Percentiles rank a stretch among this genome's conserved stretches.
Conservation (phyloP, 345 rosid genomes). For the Gossypium arboreum region DNA sequence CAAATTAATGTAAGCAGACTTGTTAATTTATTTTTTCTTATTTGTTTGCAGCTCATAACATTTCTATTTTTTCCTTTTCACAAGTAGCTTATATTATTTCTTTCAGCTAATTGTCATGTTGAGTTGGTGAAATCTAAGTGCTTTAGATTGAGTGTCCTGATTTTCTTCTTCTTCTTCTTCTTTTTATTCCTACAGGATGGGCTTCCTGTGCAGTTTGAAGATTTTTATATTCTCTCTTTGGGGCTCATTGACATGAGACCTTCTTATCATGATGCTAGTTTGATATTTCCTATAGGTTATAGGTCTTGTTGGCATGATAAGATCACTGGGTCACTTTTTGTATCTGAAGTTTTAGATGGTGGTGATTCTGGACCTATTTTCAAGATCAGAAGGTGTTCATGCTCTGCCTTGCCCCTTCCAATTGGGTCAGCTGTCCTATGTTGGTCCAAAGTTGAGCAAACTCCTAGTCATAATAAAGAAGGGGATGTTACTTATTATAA, state of each 20-base stretch:
- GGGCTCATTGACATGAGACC: slow-evolving; percentile 77
- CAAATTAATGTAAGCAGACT: slow-evolving; percentile 48
- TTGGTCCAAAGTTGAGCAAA: slow-evolving; percentile 31
- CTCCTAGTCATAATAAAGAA: slow-evolving; percentile 32
- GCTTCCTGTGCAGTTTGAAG: slow-evolving; percentile 86
- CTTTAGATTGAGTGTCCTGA: background rate
- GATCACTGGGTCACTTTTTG: slow-evolving; percentile 83
- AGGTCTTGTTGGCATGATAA: slow-evolving; percentile 98
- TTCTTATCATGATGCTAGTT: slow-evolving; percentile 59
- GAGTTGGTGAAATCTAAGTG: background rate
- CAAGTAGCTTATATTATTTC: background rate
- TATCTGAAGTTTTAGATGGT: slow-evolving; percentile 80
- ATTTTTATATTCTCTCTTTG: slow-evolving; percentile 79
- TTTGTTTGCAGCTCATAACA: background rate
- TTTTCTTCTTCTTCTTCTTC: slow-evolving; percentile 5
- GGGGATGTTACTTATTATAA: slow-evolving; percentile 20
- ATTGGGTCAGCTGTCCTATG: slow-evolving; percentile 53
- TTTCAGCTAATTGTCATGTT: background rate
- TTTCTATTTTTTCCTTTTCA: background rate
- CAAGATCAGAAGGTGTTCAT: slow-evolving; percentile 73
- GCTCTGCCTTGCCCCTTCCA: slow-evolving; percentile 60
- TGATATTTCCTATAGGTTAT: slow-evolving; percentile 80
- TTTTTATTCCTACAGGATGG: slow-evolving; percentile 44
- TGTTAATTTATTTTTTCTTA: slow-evolving; percentile 10
- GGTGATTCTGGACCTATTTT: slow-evolving; percentile 87